Evolutionary conservation across 208 protist genomes (phyloP).

Genomic region (Trypanosoma rangeli): DNA sequence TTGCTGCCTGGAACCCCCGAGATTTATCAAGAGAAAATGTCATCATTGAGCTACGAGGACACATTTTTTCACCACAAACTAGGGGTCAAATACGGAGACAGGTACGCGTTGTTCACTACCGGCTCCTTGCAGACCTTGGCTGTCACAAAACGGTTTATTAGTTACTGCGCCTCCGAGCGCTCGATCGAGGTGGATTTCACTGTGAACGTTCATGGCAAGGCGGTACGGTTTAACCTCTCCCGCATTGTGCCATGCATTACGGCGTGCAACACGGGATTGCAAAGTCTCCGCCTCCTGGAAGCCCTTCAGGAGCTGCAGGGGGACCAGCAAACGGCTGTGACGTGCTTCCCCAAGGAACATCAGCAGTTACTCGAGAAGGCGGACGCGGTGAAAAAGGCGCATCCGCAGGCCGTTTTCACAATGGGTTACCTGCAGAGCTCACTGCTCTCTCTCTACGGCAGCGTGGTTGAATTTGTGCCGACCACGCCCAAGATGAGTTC

Average conservation of each 20-base stretch:
- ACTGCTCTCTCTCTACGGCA: conserved; percentile 50
- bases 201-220: conserved; percentile 14
- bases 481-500: conserved; percentile 44
- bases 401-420: conserved; percentile 36
- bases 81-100: conserved; percentile 22
- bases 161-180: conserved; percentile 16
- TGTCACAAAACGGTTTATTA: conserved; percentile 35
- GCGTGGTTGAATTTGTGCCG: conserved; percentile 47
- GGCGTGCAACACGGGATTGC: conserved; percentile 33
- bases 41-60: conserved; percentile 45
- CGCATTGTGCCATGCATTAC: conserved; percentile 51
- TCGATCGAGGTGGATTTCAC: conserved; percentile 12
- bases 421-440: conserved; percentile 46
- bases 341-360: conserved; percentile 44
- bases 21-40: conserved; percentile 35
- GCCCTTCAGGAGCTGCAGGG: conserved; percentile 70
- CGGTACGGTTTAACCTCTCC: conserved; percentile 28
- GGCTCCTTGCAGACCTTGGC: conserved; percentile 55
- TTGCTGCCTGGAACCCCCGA: conserved; percentile 61
- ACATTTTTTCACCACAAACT: conserved; percentile 42
- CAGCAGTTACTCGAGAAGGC: conserved; percentile 42
- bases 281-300: conserved; percentile 44
- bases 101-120: conserved; percentile 35
- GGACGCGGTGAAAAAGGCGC: conserved; percentile 44
- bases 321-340: conserved; percentile 36